phyloP scores from a whole-genome alignment of 805 yeast genomes.

The Metschnikowia peoriensis region DNA sequence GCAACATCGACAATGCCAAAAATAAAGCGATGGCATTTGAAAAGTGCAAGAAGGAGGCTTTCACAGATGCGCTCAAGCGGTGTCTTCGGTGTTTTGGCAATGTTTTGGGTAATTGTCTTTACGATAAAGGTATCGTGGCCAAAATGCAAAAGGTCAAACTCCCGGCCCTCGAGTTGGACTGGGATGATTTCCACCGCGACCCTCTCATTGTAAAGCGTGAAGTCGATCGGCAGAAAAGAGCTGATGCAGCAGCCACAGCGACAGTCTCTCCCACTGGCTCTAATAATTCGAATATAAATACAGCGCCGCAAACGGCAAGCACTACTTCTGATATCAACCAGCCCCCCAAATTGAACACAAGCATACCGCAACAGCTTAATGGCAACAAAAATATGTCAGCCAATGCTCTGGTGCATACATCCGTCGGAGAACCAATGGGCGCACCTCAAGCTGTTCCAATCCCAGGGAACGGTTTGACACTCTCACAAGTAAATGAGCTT shows the following conservation, averaged over 20 bases:
- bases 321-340: background rate
- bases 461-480: conserved; percentile 5
- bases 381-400: too few relatives aligned
- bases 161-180: conserved; percentile 29
- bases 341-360: too few relatives aligned
- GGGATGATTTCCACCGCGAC: conserved; percentile 36
- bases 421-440: background rate
- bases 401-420: too few relatives aligned
- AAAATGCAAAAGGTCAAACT: conserved; percentile 44
- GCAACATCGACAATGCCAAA: conserved; percentile 67
- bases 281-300: background rate
- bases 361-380: too few relatives aligned
- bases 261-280: background rate
- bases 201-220: conserved; percentile 33
- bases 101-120: conserved; percentile 79
- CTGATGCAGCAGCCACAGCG: background rate
- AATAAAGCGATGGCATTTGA: conserved; percentile 71
- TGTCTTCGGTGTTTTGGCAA: conserved; percentile 79
- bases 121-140: conserved; percentile 65
- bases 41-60: conserved; percentile 80
- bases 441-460: background rate
- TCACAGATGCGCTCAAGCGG: conserved; percentile 80
- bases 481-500: conserved; percentile 15
- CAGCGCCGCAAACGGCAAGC: background rate
- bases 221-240: conserved; percentile 14